A percentile compares a stretch with the other conserved stretches of the same genome.
Conservation (phyloP, 352 stramenopile species). For the Globisporangium megalacanthum region DNA sequence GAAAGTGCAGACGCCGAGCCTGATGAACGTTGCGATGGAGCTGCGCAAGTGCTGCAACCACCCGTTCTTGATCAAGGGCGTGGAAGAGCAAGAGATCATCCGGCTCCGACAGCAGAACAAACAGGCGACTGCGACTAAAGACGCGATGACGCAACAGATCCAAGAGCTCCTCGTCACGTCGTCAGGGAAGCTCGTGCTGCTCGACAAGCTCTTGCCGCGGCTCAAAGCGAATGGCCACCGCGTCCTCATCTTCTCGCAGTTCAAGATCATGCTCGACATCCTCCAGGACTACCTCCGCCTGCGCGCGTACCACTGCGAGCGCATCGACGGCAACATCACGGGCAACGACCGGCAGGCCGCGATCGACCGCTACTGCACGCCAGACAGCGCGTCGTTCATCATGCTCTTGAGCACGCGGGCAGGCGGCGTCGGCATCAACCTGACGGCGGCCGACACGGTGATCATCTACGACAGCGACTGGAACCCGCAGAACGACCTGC, state of each 20-base stretch:
- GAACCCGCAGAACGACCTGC: conserved; percentile 96
- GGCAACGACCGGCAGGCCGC: conserved; percentile 93
- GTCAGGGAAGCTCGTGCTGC: conserved; percentile 97
- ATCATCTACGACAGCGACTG: conserved; percentile 98
- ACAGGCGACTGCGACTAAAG: conserved; percentile 39
- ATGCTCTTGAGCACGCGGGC: conserved; percentile 98
- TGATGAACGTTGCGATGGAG: conserved; percentile 94
- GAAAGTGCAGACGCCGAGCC: conserved; percentile 47
- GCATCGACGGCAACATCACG: conserved; percentile 98
- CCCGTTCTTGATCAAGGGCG: conserved; percentile 89
- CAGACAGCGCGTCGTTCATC: conserved; percentile 83
- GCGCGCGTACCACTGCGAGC: conserved; percentile 92
- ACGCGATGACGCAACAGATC: conserved; percentile 58
- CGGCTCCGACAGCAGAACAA: conserved; percentile 55
- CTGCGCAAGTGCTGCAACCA: conserved; percentile 95
- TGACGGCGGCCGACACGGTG: conserved; percentile 87
- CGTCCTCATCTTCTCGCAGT: conserved; percentile 99
- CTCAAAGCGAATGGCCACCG: conserved; percentile 95
- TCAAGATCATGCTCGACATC: conserved; percentile 99
- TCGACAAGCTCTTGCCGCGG: conserved; percentile 98
- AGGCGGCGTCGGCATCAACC: conserved; percentile 98
- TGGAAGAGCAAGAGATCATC: conserved; percentile 74
- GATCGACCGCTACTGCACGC: conserved; percentile 88
- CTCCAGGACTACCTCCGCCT: conserved; percentile 97
- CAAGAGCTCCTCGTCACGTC: conserved; percentile 90